These are phyloP conservation scores for Ophiostoma pallidulum DNA, from an alignment of 2,329 filamentous ascomycete species.

Conservation along the genomic window DNA sequence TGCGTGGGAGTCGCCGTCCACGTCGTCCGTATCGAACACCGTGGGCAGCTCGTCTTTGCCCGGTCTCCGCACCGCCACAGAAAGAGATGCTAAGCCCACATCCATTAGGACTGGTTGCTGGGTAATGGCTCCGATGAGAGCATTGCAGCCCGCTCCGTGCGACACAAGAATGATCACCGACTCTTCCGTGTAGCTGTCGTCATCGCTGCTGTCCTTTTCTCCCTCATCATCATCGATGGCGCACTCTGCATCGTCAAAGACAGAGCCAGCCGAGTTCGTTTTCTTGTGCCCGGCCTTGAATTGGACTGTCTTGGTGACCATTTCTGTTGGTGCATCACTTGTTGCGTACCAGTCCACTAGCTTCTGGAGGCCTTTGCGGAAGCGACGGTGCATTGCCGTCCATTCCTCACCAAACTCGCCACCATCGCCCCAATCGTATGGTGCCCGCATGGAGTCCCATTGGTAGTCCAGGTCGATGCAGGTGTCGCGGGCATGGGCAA, in stretches of 20 bases:
- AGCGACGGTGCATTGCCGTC: constrained; percentile 88
- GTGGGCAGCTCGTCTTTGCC: constrained; percentile 25
- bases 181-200: constrained; percentile 56
- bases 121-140: constrained; percentile 82
- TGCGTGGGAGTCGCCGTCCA: constrained; percentile 12
- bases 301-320: constrained; percentile 36
- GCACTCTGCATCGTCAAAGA: constrained; percentile 24
- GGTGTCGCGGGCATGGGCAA: constrained; percentile 79
- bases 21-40: not conserved
- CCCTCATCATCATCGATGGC: constrained; percentile 17
- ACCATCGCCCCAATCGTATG: constrained; percentile 76
- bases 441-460: constrained; percentile 83
- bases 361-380: constrained; percentile 66
- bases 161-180: constrained; percentile 81
- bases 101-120: constrained; percentile 87
- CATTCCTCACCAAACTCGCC: constrained; percentile 89
- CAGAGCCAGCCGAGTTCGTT: not conserved
- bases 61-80: constrained; percentile 65
- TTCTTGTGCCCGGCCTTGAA: constrained; percentile 11
- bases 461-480: constrained; percentile 85
- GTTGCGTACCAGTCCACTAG: constrained; percentile 76
- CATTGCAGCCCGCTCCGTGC: constrained; percentile 93
- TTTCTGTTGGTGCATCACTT: constrained; percentile 39
- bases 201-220: constrained; percentile 17
- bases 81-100: constrained; percentile 81